Conservation (phyloP, 129 eudicot genomes). For the Rutidosis leptorrhynchoides region DNA sequence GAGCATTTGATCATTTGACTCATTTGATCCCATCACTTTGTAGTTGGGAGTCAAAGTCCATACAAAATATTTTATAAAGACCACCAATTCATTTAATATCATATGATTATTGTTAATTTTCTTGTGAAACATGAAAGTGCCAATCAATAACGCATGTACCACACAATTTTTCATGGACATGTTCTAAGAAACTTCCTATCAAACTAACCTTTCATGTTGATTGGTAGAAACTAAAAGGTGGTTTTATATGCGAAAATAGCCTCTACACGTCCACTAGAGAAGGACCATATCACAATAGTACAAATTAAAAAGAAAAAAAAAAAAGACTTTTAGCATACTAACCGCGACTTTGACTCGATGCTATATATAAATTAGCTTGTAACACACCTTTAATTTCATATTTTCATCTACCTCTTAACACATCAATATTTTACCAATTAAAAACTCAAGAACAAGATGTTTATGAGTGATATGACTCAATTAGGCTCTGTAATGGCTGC, state of each 20-base stretch:
- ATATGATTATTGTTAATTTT: no score
- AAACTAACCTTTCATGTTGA: background rate
- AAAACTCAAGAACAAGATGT: conserved; percentile 10
- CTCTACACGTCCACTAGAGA: background rate
- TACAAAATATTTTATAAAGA: no score
- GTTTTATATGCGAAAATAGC: background rate
- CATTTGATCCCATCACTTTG: background rate
- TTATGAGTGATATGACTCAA: conserved; percentile 37
- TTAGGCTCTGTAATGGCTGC: conserved; percentile 43
- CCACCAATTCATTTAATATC: no score
- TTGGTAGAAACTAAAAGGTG: background rate
- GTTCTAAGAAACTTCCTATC: background rate
- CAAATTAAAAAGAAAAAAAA: background rate
- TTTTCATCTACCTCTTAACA: background rate
- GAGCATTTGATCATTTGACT: no score
- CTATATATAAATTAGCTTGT: conserved; percentile 13
- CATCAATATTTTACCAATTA: background rate
- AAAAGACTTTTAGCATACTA: background rate
- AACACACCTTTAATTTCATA: background rate
- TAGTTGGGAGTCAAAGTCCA: background rate
- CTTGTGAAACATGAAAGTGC: background rate
- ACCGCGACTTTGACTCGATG: background rate
- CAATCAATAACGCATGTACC: background rate
- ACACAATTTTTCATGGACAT: background rate
- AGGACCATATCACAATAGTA: background rate